Percentiles rank a stretch among this genome's conserved stretches.
Conservation (phyloP, 2,329 filamentous ascomycete genomes). For the Fusarium tricinctum region DNA sequence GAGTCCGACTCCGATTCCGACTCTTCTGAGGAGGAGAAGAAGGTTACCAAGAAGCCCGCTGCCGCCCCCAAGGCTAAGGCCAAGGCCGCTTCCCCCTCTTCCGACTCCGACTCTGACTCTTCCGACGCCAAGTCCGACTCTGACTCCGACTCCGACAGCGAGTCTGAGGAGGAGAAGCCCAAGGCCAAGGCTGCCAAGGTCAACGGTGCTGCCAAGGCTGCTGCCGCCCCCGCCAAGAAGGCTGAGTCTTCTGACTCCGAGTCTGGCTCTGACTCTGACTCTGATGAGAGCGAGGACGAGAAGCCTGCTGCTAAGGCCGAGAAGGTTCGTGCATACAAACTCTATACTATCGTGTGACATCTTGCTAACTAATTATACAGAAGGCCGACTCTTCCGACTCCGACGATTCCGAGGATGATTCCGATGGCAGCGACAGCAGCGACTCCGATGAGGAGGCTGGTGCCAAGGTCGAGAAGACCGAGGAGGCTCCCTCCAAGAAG, state of each 20-base stretch:
- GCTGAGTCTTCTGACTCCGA: conserved; percentile 52
- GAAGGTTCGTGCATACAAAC: conserved; percentile 49
- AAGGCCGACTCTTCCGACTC: conserved; percentile 51
- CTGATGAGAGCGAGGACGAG: conserved; percentile 56
- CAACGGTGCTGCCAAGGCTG: conserved; percentile 46
- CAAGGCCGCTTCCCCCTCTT: conserved; percentile 51
- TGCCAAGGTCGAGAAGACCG: conserved; percentile 54
- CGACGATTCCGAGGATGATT: conserved; percentile 56
- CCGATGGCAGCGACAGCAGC: conserved; percentile 49
- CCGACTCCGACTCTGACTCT: conserved; percentile 53
- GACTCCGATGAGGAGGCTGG: conserved; percentile 56
- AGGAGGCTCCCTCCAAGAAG: conserved; percentile 62
- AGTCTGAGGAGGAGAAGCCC: conserved; percentile 55
- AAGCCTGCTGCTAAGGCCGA: conserved; percentile 49
- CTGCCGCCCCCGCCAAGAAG: conserved; percentile 44
- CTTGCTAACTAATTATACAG: conserved; percentile 43
- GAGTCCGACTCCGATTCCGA: conserved; percentile 54
- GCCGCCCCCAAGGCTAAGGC: conserved; percentile 50
- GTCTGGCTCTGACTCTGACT: conserved; percentile 57
- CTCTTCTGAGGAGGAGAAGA: conserved; percentile 56
- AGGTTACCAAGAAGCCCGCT: conserved; percentile 56
- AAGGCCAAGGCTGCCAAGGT: conserved; percentile 52
- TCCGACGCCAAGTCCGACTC: conserved; percentile 52
- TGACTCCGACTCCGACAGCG: conserved; percentile 53
- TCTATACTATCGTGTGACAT: not conserved